A percentile compares a stretch with the other conserved stretches of the same genome.
Conservation (phyloP, 306 rosid genomes). For the Inga laurina region DNA sequence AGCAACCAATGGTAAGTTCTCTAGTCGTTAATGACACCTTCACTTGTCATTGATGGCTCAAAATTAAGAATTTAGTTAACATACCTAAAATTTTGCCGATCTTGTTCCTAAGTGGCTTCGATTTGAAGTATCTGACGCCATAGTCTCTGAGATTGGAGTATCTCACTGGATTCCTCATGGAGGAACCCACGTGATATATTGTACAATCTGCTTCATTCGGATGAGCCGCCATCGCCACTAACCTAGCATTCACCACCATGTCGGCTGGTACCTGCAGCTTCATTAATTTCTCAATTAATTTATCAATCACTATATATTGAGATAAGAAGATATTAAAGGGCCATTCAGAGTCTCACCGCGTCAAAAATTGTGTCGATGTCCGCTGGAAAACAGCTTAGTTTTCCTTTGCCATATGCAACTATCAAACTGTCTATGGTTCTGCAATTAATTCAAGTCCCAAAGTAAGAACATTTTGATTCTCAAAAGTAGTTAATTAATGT, state of each 20-base stretch:
- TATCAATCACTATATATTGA: neutral
- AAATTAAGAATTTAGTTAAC: no score
- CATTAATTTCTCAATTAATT: neutral
- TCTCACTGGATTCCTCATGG: slow-evolving; percentile 42
- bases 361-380: slow-evolving; percentile 39
- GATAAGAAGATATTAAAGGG: neutral
- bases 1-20: no score
- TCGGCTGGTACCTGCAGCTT: slow-evolving; percentile 60
- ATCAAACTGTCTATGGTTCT: slow-evolving; percentile 58
- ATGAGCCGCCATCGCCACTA: slow-evolving; percentile 48
- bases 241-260: slow-evolving; percentile 36
- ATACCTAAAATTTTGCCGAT: slow-evolving; percentile 39
- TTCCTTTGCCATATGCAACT: slow-evolving; percentile 63
- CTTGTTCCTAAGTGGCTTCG: slow-evolving; percentile 55
- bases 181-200: slow-evolving; percentile 64
- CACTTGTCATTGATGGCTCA: no score
- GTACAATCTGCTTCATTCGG: slow-evolving; percentile 28
- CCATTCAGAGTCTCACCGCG: slow-evolving; percentile 33
- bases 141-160: slow-evolving; percentile 35
- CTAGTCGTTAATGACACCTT: no score
- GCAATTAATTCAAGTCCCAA: neutral
- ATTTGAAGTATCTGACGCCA: slow-evolving; percentile 43
- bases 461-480: neutral
- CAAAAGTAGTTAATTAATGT: no score
- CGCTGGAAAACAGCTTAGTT: slow-evolving; percentile 41